These are phyloP conservation scores for Cavenderia fasciculata DNA, from an alignment of 78 protist genomes.

Conservation along the genomic window DNA sequence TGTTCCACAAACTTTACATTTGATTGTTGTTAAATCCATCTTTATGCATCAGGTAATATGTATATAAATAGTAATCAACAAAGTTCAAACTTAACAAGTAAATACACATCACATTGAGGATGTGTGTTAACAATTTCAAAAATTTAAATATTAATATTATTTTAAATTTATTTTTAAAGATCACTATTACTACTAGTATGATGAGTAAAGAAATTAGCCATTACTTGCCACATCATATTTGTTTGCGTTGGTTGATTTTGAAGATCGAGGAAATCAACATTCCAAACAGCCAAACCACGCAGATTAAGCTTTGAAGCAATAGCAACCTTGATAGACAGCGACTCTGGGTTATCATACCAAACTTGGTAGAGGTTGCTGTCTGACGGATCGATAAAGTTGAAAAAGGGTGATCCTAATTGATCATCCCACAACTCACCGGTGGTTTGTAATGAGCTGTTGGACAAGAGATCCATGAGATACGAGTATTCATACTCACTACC, in stretches of 20 bases:
- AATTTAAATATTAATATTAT: too few relatives aligned
- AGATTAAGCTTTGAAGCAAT: constrained; percentile 13
- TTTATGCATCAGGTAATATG: too few relatives aligned
- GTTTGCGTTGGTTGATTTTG: background rate
- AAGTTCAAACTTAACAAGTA: too few relatives aligned
- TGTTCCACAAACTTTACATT: too few relatives aligned
- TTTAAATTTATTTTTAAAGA: too few relatives aligned
- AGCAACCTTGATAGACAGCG: constrained; percentile 16
- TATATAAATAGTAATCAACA: too few relatives aligned
- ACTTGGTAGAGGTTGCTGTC: constrained; percentile 22
- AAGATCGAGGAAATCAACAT: constrained; percentile 12
- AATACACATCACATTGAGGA: too few relatives aligned
- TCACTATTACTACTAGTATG: too few relatives aligned
- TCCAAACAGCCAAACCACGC: constrained; percentile 64
- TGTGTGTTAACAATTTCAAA: too few relatives aligned
- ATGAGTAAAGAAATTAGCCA: constrained; percentile 24
- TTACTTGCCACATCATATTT: constrained; percentile 21
- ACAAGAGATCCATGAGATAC: background rate
- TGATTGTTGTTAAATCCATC: too few relatives aligned
- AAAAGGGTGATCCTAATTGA: constrained; percentile 60
- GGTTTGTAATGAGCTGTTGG: background rate
- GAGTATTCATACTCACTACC: constrained; percentile 42
- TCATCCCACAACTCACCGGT: constrained; percentile 39
- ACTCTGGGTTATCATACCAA: constrained; percentile 66
- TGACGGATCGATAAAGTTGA: constrained; percentile 25